Percentiles rank a stretch among this genome's conserved stretches.
phyloP scores from a whole-genome alignment of 768 basidiomycete species.

The Trichaptum fuscoviolaceum region DNA sequence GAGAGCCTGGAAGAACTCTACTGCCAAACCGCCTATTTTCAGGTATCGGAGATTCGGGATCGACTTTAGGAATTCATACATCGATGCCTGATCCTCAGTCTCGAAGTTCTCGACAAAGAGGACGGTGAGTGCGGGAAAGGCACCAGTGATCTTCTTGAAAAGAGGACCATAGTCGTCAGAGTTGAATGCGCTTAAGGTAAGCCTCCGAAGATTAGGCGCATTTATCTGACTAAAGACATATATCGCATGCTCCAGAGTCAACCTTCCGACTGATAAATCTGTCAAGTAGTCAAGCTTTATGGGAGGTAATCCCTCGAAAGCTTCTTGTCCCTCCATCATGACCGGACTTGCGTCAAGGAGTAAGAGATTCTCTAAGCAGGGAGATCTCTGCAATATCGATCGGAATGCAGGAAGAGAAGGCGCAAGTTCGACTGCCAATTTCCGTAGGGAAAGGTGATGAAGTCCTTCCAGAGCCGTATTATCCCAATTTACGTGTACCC shows the following conservation, averaged over 20 bases:
- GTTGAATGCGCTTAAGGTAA: constrained; percentile 51
- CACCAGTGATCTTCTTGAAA: constrained; percentile 39
- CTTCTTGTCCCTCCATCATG: constrained; percentile 21
- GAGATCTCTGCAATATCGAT: constrained; percentile 43
- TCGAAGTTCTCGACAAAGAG: constrained; percentile 48
- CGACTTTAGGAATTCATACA: constrained; percentile 34
- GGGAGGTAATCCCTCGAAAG: constrained; percentile 26
- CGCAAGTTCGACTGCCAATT: constrained; percentile 46
- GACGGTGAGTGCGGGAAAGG: constrained; percentile 47
- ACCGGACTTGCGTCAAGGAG: constrained; percentile 60
- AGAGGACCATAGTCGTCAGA: constrained; percentile 49
- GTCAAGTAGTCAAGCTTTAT: constrained; percentile 45
- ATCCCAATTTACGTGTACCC: constrained; percentile 58
- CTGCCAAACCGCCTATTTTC: not conserved
- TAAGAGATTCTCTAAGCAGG: constrained; percentile 47
- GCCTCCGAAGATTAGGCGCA: constrained; percentile 52
- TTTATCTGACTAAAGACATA: constrained; percentile 43
- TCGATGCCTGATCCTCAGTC: constrained; percentile 22
- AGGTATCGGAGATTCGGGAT: constrained; percentile 52
- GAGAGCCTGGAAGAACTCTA: not conserved
- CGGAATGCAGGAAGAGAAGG: constrained; percentile 49
- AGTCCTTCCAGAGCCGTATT: constrained; percentile 45
- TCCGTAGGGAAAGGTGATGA: constrained; percentile 59
- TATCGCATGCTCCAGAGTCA: constrained; percentile 41
- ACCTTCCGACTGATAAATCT: constrained; percentile 53